Evolutionary conservation across 352 stramenopile species (phyloP).

Genomic region (Phytophthora podocarpi): DNA sequence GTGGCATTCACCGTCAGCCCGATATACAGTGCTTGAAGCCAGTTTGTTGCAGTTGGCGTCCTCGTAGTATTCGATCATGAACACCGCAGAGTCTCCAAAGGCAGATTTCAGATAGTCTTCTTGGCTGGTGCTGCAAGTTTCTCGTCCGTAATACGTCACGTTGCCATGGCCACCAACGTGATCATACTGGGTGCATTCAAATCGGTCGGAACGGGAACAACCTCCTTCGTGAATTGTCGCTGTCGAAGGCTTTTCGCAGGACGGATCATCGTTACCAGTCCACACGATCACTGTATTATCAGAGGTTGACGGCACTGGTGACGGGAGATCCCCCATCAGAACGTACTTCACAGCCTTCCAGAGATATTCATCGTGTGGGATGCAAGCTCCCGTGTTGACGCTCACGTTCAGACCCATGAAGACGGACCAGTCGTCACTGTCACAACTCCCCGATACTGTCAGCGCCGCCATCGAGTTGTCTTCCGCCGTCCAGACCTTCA

Average conservation of each 20-base stretch:
- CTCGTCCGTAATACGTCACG: background rate
- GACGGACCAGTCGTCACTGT: slow-evolving; percentile 8
- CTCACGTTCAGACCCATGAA: slow-evolving; percentile 12
- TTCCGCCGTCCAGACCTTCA: slow-evolving; percentile 11
- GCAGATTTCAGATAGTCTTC: slow-evolving; percentile 3
- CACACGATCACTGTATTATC: background rate
- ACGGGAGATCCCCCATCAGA: background rate
- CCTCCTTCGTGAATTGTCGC: slow-evolving; percentile 1
- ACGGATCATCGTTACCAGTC: background rate
- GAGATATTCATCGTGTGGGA: background rate
- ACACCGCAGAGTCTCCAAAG: slow-evolving; percentile 2
- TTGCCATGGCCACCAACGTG: background rate
- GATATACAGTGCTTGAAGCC: background rate
- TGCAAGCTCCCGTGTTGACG: slow-evolving; percentile 12
- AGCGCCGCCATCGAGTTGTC: slow-evolving; percentile 11
- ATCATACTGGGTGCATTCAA: background rate
- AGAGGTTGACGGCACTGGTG: background rate
- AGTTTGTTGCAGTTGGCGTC: slow-evolving; percentile 3
- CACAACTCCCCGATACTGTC: background rate
- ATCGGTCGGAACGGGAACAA: background rate
- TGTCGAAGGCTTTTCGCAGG: slow-evolving; percentile 1
- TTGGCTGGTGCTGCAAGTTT: slow-evolving; percentile 1
- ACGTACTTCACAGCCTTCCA: slow-evolving; percentile 8
- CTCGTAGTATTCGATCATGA: slow-evolving; percentile 15
- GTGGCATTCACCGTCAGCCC: slow-evolving; percentile 10